Conservation (phyloP, 2,329 filamentous ascomycete species). For the Colletotrichum brevisporum region DNA sequence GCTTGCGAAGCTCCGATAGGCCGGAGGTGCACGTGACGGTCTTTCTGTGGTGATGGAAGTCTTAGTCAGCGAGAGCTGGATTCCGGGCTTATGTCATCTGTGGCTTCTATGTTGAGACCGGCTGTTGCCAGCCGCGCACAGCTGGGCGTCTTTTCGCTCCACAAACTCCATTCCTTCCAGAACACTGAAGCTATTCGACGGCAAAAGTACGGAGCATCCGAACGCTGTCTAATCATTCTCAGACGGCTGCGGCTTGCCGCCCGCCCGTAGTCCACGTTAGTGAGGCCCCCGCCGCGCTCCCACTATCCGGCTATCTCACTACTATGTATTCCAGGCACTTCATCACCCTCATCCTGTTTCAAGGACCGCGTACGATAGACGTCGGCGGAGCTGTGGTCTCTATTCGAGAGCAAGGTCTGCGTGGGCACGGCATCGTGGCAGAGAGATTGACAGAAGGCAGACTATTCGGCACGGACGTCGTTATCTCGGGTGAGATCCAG, state of each 20-base stretch:
- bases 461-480: background rate
- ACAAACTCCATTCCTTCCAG: constrained; percentile 1
- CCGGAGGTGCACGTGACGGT: constrained; percentile 36
- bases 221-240: constrained; percentile 1
- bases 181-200: constrained; percentile 21
- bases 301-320: background rate
- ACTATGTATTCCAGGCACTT: constrained; percentile 8
- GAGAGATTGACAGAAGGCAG: background rate
- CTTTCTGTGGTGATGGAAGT: rapidly evolving
- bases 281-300: constrained; percentile 13
- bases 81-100: background rate
- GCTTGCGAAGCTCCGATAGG: constrained; percentile 38
- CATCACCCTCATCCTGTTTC: constrained; percentile 31
- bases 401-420: constrained; percentile 6
- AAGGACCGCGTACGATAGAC: constrained; percentile 22
- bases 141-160: background rate
- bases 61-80: constrained; percentile 17
- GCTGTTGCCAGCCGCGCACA: background rate
- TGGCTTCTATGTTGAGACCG: too few relatives aligned
- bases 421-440: background rate
- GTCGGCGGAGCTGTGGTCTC: constrained; percentile 8
- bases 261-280: constrained; percentile 8
- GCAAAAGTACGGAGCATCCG: background rate
- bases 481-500: constrained; percentile 19
- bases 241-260: background rate